Evolutionary conservation across 2,329 filamentous ascomycete species (phyloP).

Genomic region (Diplodia scrobiculata): DNA sequence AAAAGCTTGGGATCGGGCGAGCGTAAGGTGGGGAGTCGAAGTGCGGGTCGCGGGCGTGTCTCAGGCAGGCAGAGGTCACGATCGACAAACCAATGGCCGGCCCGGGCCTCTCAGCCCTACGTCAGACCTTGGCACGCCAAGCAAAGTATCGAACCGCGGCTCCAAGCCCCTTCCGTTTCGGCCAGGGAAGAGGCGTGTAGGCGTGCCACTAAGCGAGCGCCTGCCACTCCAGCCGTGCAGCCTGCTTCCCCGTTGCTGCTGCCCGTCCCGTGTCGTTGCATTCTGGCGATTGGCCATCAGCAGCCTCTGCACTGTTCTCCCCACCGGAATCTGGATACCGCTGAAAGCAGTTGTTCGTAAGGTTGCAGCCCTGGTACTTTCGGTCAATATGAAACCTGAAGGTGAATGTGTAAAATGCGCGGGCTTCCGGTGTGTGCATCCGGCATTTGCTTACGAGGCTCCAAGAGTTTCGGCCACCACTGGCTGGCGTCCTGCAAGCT

Average conservation of each 20-base stretch:
- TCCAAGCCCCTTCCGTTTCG: constrained; percentile 11
- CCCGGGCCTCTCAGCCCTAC: constrained; percentile 25
- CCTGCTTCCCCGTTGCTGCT: background rate
- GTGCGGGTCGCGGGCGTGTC: constrained; percentile 23
- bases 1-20: background rate
- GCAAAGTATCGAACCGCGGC: constrained; percentile 15
- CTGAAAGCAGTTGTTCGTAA: background rate
- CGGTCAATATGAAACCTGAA: background rate
- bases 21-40: constrained; percentile 5
- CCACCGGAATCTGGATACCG: background rate
- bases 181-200: constrained; percentile 13
- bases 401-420: background rate
- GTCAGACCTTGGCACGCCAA: constrained; percentile 11
- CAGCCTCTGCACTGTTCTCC: background rate
- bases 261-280: background rate
- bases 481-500: background rate
- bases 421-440: background rate
- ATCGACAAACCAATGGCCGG: constrained; percentile 21
- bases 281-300: background rate
- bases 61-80: constrained; percentile 9
- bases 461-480: background rate
- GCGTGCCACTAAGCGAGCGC: background rate
- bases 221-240: background rate
- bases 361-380: background rate
- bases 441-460: background rate